Conservation (phyloP, 2,329 filamentous ascomycete genomes). For the Fulvia fulva region DNA sequence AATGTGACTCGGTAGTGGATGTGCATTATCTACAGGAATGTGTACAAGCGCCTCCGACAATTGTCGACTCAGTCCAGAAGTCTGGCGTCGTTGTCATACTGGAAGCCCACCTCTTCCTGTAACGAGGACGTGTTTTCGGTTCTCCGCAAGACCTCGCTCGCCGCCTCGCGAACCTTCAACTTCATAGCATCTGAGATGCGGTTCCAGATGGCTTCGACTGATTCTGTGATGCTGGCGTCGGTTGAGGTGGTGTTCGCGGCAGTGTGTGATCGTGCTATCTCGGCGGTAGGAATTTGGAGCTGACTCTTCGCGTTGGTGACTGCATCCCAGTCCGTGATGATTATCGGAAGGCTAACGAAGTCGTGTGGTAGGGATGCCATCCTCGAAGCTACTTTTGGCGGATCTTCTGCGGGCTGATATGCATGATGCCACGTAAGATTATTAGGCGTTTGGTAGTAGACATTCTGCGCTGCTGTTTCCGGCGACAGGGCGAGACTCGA, state of each 20-base stretch:
- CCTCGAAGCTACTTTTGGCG: neutral
- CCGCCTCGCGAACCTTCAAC: slow-evolving; percentile 26
- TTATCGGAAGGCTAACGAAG: slow-evolving; percentile 25
- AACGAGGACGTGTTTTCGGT: slow-evolving; percentile 21
- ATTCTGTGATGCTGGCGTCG: slow-evolving; percentile 19
- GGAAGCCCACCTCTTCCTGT: slow-evolving; percentile 13
- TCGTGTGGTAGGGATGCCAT: slow-evolving; percentile 16
- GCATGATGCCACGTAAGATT: neutral
- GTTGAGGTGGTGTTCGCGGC: neutral
- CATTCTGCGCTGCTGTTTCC: neutral
- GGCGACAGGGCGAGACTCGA: neutral
- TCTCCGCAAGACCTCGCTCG: slow-evolving; percentile 27
- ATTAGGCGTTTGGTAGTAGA: neutral
- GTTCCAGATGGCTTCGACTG: slow-evolving; percentile 13
- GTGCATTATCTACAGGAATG: neutral
- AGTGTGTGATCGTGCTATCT: slow-evolving; percentile 3
- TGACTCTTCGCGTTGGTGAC: slow-evolving; percentile 4
- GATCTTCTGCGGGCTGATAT: neutral
- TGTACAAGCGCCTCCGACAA: neutral
- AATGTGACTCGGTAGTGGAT: neutral
- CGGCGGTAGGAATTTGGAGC: neutral
- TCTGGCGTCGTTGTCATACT: slow-evolving; percentile 29
- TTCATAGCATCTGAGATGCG: slow-evolving; percentile 23
- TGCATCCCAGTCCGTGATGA: slow-evolving; percentile 24
- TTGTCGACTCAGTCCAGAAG: slow-evolving; percentile 26